Evolutionary conservation across 495 filamentous ascomycete genomes (phyloP).

Genomic region (Articulospora tetracladia): DNA sequence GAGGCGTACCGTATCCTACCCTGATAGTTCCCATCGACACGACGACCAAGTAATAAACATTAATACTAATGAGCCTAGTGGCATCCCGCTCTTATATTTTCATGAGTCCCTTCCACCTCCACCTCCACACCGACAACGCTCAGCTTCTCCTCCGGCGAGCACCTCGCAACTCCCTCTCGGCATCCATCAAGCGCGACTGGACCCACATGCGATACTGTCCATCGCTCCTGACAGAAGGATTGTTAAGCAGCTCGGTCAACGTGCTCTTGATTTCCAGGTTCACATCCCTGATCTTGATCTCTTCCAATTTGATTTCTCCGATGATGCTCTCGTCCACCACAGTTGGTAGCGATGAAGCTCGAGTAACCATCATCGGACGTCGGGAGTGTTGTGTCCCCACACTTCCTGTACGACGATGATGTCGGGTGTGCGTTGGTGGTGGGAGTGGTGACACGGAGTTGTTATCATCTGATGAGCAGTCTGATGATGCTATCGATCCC

Average conservation of each 20-base stretch:
- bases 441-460: conserved; percentile 15
- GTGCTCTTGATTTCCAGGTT: conserved; percentile 63
- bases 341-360: conserved; percentile 30
- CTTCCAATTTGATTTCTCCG: conserved; percentile 44
- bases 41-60: neutral
- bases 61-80: neutral
- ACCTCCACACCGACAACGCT: neutral
- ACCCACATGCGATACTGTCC: conserved; percentile 57
- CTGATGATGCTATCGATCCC: conserved; percentile 6
- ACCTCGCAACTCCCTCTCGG: conserved; percentile 52
- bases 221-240: conserved; percentile 50
- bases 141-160: conserved; percentile 23
- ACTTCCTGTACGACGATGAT: neutral
- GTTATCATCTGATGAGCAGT: conserved; percentile 18
- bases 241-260: conserved; percentile 63
- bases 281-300: conserved; percentile 51
- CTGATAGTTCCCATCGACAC: neutral
- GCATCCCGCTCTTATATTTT: neutral
- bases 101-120: neutral
- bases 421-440: conserved; percentile 7
- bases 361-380: neutral
- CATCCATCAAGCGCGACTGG: conserved; percentile 59
- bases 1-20: neutral
- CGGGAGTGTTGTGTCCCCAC: neutral
- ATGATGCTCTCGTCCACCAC: conserved; percentile 31